Evolutionary conservation across 768 basidiomycete species (phyloP).

Genomic region (Tulasnella sp.): DNA sequence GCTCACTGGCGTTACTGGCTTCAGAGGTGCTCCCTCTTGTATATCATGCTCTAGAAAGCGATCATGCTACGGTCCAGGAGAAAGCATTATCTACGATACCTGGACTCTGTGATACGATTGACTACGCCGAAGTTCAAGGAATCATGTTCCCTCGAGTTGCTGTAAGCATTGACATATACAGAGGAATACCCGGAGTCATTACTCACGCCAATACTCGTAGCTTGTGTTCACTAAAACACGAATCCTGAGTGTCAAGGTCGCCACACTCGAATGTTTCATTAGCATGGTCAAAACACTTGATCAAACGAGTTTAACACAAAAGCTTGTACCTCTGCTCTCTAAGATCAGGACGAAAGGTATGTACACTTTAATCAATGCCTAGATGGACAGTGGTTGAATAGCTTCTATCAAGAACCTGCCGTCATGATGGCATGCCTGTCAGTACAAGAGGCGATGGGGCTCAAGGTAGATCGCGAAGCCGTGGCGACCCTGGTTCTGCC

Average conservation of each 20-base stretch:
- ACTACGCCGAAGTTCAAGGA: slow-evolving; percentile 88
- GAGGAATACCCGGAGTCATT: not conserved
- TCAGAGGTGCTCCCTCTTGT: slow-evolving; percentile 91
- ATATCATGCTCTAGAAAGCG: slow-evolving; percentile 93
- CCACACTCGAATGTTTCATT: slow-evolving; percentile 68
- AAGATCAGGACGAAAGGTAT: slow-evolving; percentile 78
- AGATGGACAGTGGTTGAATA: not conserved
- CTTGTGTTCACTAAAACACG: slow-evolving; percentile 88
- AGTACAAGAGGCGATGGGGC: slow-evolving; percentile 93
- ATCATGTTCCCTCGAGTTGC: slow-evolving; percentile 86
- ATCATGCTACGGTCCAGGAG: slow-evolving; percentile 85
- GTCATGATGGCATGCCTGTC: slow-evolving; percentile 84
- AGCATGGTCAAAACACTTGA: slow-evolving; percentile 83
- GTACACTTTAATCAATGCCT: not conserved
- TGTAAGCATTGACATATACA: slow-evolving; percentile 34
- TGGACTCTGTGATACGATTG: slow-evolving; percentile 79
- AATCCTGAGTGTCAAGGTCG: slow-evolving; percentile 81
- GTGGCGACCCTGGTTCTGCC: slow-evolving; percentile 80
- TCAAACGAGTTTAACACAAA: slow-evolving; percentile 82
- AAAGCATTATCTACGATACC: slow-evolving; percentile 75
- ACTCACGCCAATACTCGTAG: slow-evolving; percentile 29
- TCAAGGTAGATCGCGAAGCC: slow-evolving; percentile 86
- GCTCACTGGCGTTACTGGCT: not conserved
- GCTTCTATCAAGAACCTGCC: slow-evolving; percentile 47
- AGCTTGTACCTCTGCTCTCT: slow-evolving; percentile 83